Base-by-base conservation (phyloP, 257 asterid genomes). In the Solanum tarapatanum region DNA sequence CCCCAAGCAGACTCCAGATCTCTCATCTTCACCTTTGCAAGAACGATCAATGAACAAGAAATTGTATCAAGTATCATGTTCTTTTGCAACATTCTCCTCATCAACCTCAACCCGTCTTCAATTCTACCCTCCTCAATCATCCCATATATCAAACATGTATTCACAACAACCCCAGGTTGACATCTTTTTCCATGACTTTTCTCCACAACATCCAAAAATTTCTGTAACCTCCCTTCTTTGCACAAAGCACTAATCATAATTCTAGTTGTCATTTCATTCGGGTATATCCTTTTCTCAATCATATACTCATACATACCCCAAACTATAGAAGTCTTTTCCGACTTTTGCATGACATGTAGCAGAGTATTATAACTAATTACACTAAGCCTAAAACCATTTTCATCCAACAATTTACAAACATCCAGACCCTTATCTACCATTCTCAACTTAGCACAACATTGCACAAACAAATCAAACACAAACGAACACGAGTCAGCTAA, bases 391-490 rank as follows among this genome's bases (percentile, higher is more conserved):
- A 93, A 93, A 1, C 95, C 98, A 87, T 86, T 90, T 85, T 87
- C 94, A 89, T 86, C 91, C 93, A 96, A 72, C 64, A 88, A 66
- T 86, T 91, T 90, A 89, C 94, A 93, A 58, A 92, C 93, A 88
- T 88, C 93, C 80, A 93, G 75, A 88, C 87, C 75, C 84, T 58
- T 91, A 89, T 92, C 97, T 41, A 92, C 32, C 79, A 93, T 88
- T 90, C 98, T 93, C 91, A 94, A 91, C 90, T 92, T 96, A 2
- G 97, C 96, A 89, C 98, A 96, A 68, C 92, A 89, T 90, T 91
- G 98, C 35, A 96, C 72, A 87, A 94, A 94, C 92, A 96, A 92
- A 88, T 95, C 98, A 76, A 94, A 94, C 91, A 93, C 97, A 85
- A 96, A 90, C 11, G 98, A 95, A 26, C 90, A 89, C 14, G 98